Base-by-base conservation (phyloP, 2,329 filamentous ascomycete genomes). In the Colletotrichum brevisporum region DNA sequence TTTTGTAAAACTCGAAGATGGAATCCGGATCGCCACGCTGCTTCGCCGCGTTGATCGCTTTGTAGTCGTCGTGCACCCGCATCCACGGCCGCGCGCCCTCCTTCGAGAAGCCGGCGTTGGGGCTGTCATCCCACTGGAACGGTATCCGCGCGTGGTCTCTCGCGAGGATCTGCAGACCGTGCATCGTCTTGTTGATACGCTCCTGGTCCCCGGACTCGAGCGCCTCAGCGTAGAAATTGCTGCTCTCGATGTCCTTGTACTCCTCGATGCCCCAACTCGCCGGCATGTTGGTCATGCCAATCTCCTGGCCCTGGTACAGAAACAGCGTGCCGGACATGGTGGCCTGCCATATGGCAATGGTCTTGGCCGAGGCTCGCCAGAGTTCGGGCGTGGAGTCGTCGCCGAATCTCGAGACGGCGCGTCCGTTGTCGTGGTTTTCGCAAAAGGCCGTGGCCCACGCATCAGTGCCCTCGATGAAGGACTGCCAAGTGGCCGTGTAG, bases 91-190 rank as follows among this genome's bases (percentile, higher is more conserved):
- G 84, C 0, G 75, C 75, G 0, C 65, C 71, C 0, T 66, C 71
- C 15, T 74, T 73, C 0, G 88, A 86, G 77, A 94, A 93, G 0
- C 91, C 91, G 0, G 88, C 88, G 69, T 91, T 85, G 0, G 84
- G 78, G 0, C 82, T 80, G 1, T 78, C 82, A 59, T 86, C 84
- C 91, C 91, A 94, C 60, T 91, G 90, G 76, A 93, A 88, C 0
- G 91, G 91, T 2, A 90, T 85, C 0, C 91, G 82, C 2, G 89
- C 83, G 74, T 93, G 87, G 71, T 93, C 91, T 6, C 90, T 82
- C 0, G 85, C 90, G 47, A 92, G 83, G 58, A 86, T 84, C 31
- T 87, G 85, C 8, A 92, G 78, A 0, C 86, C 83, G 1, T 82
- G 76, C 76, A 86, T 85, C 0, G 85, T 89, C 13, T 81, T 80